phyloP scores from a whole-genome alignment of 305 asterid genomes.

The Rubia peregrina region DNA sequence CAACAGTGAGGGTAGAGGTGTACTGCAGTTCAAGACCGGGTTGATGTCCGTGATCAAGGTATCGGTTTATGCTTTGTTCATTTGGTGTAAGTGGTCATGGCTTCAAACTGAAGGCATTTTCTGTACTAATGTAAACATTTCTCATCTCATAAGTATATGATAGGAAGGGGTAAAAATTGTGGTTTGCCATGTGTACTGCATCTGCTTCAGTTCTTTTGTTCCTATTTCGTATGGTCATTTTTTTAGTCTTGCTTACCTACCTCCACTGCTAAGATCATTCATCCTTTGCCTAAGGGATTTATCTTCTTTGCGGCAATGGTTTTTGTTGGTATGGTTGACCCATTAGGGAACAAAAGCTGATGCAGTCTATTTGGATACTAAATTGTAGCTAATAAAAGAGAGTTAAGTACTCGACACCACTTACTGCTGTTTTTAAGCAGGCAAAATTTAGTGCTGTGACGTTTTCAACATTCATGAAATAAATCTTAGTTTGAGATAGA shows the following conservation, averaged over 20 bases:
- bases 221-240: neutral
- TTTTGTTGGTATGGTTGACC: neutral
- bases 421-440: too few relatives aligned
- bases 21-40: constrained; percentile 95
- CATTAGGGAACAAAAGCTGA: too few relatives aligned
- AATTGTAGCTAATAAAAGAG: too few relatives aligned
- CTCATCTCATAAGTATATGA: neutral
- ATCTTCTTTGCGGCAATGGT: neutral
- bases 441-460: too few relatives aligned
- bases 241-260: neutral
- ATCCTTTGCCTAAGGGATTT: neutral
- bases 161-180: neutral
- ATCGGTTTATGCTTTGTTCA: constrained; percentile 13
- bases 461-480: too few relatives aligned
- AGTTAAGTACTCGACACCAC: too few relatives aligned
- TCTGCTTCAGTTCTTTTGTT: neutral
- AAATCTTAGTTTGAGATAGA: too few relatives aligned
- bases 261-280: neutral
- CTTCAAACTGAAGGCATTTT: neutral
- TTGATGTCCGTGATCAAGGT: constrained; percentile 98
- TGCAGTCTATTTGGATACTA: neutral
- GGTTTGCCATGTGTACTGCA: neutral
- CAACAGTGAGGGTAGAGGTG: constrained; percentile 98
- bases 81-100: neutral
- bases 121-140: neutral